Conservation (phyloP, 805 yeast genomes). For the Maudiozyma barnettii region DNA sequence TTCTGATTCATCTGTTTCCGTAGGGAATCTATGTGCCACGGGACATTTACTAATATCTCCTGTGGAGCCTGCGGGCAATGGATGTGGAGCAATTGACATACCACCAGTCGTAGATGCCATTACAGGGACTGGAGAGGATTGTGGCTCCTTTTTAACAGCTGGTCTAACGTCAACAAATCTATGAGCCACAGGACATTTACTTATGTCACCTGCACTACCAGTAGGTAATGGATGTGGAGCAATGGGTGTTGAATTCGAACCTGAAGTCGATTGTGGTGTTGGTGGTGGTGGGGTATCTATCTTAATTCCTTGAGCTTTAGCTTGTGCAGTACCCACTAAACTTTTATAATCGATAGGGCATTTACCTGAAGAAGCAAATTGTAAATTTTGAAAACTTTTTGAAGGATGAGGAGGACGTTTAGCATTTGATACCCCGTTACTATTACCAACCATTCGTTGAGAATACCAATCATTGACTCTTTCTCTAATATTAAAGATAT, state of each 20-base stretch:
- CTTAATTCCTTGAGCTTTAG: not conserved
- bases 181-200: constrained; percentile 15
- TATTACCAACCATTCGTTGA: constrained; percentile 12
- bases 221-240: constrained; percentile 7
- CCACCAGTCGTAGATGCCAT: too few relatives aligned
- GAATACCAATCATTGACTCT: constrained; percentile 28
- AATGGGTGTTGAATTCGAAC: not conserved
- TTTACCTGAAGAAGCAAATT: constrained; percentile 2
- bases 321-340: not conserved
- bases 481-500: constrained; percentile 36
- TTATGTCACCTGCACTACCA: constrained; percentile 1
- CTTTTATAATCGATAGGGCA: constrained; percentile 20
- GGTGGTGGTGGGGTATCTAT: not conserved
- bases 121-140: constrained; percentile 1
- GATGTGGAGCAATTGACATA: not conserved
- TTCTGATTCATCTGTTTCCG: not conserved
- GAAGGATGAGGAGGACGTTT: not conserved
- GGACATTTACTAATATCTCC: constrained; percentile 11
- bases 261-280: not conserved
- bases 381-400: constrained; percentile 3
- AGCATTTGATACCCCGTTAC: not conserved
- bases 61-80: constrained; percentile 2
- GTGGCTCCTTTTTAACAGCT: not conserved
- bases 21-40: constrained; percentile 10
- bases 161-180: constrained; percentile 1